Conservation (phyloP, 768 basidiomycete species). For the Floccularia luteovirens region DNA sequence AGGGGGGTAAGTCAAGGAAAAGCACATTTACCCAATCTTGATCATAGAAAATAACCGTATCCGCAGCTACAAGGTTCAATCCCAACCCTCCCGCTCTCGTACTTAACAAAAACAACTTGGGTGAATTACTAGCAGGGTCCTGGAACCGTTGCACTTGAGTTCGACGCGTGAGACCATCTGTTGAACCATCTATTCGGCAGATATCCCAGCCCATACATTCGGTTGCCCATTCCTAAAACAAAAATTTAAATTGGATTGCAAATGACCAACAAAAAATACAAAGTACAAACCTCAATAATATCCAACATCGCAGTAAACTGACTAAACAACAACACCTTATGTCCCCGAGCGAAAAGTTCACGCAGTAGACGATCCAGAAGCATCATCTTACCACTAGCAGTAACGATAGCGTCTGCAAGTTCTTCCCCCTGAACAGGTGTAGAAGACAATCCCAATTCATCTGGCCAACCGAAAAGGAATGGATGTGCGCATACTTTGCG, state of each 20-base stretch:
- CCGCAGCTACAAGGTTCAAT: constrained; percentile 74
- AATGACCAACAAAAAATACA: not conserved
- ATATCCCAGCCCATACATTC: constrained; percentile 77
- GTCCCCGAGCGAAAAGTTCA: constrained; percentile 70
- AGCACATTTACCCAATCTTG: constrained; percentile 69
- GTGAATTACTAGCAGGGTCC: constrained; percentile 49
- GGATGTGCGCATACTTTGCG: constrained; percentile 96
- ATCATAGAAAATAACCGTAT: constrained; percentile 93
- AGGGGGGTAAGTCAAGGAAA: too few relatives aligned
- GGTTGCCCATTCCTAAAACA: constrained; percentile 74
- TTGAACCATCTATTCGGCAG: constrained; percentile 90
- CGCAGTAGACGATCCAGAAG: constrained; percentile 82
- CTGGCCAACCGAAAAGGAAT: constrained; percentile 84
- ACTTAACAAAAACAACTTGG: constrained; percentile 71
- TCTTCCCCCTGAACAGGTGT: constrained; percentile 67
- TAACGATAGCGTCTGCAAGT: too few relatives aligned
- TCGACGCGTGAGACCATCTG: constrained; percentile 72
- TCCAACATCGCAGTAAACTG: constrained; percentile 98
- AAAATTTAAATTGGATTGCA: constrained; percentile 2
- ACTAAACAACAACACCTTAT: constrained; percentile 84
- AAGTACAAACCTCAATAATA: constrained; percentile 70
- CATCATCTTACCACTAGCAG: constrained; percentile 96
- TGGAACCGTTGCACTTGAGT: constrained; percentile 86
- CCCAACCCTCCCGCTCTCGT: constrained; percentile 78
- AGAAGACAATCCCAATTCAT: constrained; percentile 52